Evolutionary conservation across 352 stramenopile genomes (phyloP).

Genomic region (Detonula confervacea): DNA sequence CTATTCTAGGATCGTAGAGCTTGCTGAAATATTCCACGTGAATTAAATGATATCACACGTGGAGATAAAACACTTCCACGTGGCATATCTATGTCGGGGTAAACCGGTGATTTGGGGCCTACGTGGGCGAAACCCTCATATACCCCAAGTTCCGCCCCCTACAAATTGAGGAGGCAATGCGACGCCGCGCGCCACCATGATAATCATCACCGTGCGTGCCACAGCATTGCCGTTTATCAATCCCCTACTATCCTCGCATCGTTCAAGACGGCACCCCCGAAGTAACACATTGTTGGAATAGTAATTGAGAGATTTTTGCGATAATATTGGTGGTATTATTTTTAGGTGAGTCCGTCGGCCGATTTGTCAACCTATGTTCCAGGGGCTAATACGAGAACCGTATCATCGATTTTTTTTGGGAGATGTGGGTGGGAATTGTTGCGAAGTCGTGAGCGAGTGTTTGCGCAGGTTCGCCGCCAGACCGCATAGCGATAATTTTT

Average conservation of each 20-base stretch:
- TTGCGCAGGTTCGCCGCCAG: too few relatives aligned
- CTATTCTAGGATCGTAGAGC: too few relatives aligned
- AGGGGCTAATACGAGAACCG: not conserved
- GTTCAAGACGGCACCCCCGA: not conserved
- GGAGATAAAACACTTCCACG: too few relatives aligned
- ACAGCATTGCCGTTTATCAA: constrained; percentile 4
- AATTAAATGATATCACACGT: too few relatives aligned
- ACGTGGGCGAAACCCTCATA: not conserved
- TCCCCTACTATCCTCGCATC: not conserved
- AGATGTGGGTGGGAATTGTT: too few relatives aligned
- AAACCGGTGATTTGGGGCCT: too few relatives aligned
- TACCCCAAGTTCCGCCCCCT: not conserved
- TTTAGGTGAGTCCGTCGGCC: constrained; percentile 7
- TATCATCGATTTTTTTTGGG: constrained; percentile 2
- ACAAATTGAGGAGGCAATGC: not conserved
- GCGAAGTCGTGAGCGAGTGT: too few relatives aligned
- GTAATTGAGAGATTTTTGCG: constrained; percentile 4
- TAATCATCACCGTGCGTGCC: not conserved
- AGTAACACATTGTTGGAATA: constrained; percentile 23
- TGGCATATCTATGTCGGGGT: too few relatives aligned
- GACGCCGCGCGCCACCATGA: not conserved
- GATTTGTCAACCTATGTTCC: not conserved
- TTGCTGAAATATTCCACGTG: too few relatives aligned
- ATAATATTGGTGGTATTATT: not conserved
- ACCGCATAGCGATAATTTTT: constrained; percentile 12